These are phyloP conservation scores for Termitomyces sp. DNA, from an alignment of 768 basidiomycete species.

Conservation along the genomic window DNA sequence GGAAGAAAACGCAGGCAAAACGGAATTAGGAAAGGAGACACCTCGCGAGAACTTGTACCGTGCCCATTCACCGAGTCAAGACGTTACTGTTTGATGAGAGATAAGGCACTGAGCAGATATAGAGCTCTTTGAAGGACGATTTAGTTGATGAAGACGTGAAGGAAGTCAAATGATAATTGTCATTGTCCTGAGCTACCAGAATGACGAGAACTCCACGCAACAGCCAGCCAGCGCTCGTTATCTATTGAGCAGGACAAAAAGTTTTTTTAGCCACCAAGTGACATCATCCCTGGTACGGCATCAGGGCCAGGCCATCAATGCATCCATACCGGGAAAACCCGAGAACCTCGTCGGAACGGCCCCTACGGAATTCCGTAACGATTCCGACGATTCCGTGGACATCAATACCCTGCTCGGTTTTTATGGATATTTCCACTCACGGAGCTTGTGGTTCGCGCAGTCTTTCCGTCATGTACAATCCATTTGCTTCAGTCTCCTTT, in stretches of 20 bases:
- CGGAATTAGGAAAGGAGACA: conserved; percentile 20
- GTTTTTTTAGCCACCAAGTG: conserved; percentile 39
- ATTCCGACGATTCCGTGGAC: conserved; percentile 12
- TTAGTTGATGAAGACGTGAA: background rate
- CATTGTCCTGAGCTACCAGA: conserved; percentile 4
- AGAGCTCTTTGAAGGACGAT: background rate
- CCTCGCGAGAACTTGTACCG: conserved; percentile 32
- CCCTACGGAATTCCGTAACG: conserved; percentile 24
- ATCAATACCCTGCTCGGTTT: background rate
- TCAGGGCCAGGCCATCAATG: conserved; percentile 46
- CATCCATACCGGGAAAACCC: conserved; percentile 55
- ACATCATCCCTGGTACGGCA: conserved; percentile 35
- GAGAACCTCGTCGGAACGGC: conserved; percentile 39
- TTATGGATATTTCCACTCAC: conserved; percentile 30
- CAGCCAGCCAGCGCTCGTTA: conserved; percentile 5
- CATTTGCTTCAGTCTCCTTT: conserved; percentile 55
- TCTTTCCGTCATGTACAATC: conserved; percentile 36
- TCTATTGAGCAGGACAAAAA: conserved; percentile 25
- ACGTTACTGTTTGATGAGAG: conserved; percentile 7
- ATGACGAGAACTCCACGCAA: background rate
- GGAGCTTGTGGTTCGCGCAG: conserved; percentile 28
- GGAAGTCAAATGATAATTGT: background rate
- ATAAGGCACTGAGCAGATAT: conserved; percentile 8
- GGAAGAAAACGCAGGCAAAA: conserved; percentile 12
- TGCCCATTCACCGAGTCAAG: conserved; percentile 55